Evolutionary conservation across 805 yeast genomes (phyloP).

Genomic region (Spathaspora passalidarum): DNA sequence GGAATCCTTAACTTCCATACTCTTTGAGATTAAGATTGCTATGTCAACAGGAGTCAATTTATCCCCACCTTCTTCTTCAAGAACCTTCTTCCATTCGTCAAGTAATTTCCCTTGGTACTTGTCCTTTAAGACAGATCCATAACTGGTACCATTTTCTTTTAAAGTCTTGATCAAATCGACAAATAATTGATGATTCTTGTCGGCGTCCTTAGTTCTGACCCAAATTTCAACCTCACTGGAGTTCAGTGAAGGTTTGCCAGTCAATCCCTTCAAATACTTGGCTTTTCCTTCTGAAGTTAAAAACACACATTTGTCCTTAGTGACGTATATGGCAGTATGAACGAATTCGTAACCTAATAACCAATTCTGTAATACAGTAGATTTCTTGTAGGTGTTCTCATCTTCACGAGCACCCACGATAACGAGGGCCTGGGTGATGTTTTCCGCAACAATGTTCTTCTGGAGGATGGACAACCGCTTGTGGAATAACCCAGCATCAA

Average conservation of each 20-base stretch:
- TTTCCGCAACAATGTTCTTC: constrained; percentile 23
- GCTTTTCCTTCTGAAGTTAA: constrained; percentile 85
- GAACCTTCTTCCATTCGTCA: constrained; percentile 65
- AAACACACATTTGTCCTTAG: constrained; percentile 56
- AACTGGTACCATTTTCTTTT: constrained; percentile 33
- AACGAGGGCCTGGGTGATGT: constrained; percentile 41
- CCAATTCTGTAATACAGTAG: constrained; percentile 88
- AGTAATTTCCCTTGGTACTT: constrained; percentile 80
- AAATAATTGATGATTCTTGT: constrained; percentile 67
- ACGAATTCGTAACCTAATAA: constrained; percentile 92
- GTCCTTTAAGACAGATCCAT: constrained; percentile 74
- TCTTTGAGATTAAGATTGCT: constrained; percentile 48
- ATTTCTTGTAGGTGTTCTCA: constrained; percentile 85
- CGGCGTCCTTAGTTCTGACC: constrained; percentile 78
- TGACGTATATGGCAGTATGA: constrained; percentile 74
- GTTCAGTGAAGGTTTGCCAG: constrained; percentile 35
- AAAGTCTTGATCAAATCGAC: constrained; percentile 51
- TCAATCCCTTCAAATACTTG: constrained; percentile 65
- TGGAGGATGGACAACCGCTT: constrained; percentile 47
- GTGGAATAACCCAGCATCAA: constrained; percentile 52
- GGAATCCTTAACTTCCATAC: constrained; percentile 74
- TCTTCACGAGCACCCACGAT: constrained; percentile 85
- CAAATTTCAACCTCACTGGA: constrained; percentile 52
- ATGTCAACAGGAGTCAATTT: constrained; percentile 43
- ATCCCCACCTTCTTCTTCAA: constrained; percentile 26